Base-by-base conservation (phyloP, 1,139 yeast species). In the Scheffersomyces illinoinensis region DNA sequence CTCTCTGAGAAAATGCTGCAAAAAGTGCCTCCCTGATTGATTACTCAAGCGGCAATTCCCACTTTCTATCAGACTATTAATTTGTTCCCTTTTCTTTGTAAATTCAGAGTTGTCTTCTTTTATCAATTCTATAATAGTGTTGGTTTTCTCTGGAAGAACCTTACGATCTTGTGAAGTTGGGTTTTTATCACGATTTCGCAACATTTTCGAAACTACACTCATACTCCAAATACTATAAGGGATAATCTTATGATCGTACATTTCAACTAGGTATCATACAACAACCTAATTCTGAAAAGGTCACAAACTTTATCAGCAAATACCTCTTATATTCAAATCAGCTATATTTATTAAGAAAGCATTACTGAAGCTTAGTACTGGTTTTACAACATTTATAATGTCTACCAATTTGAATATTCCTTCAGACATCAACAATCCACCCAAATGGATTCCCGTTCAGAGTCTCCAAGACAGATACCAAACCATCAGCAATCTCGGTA, bases 401-500 rank as follows among this genome's bases (percentile, higher is more conserved):
- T 17, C 51, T 24, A 14, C 24, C 24, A 21, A 48, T 3, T 48
- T 48, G 24, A 53, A 55, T 8, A 18, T 53, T 20, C 64, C 65
- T 18, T 53, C 57, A 7, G 72, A 71, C 56, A 49, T 62, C 55
- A 60, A 57, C 51, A 55, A 60, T 14, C 72, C 73, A 4, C 74
- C 74, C 19, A 61, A 61, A 23, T 53, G 65, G 57, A 62, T 77
- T 21, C 84, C 85, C 0, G 64, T 85, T n/a, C 76, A 76, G 56
- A 69, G 83, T 1, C 75, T 82, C 58, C 68, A 70, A 12, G 72
- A 73, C 3, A 76, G 85, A 57, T 90, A 87, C 69, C 82, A 79
- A 58, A 64, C 78, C 5, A 76, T 89, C 12, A 78, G 83, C 55
- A 79, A 77, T 56, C 75, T 91, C 59, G 97, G 97, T 0, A 84